phyloP scores from a whole-genome alignment of 768 basidiomycete species.

The Clitopilus passeckerianus region DNA sequence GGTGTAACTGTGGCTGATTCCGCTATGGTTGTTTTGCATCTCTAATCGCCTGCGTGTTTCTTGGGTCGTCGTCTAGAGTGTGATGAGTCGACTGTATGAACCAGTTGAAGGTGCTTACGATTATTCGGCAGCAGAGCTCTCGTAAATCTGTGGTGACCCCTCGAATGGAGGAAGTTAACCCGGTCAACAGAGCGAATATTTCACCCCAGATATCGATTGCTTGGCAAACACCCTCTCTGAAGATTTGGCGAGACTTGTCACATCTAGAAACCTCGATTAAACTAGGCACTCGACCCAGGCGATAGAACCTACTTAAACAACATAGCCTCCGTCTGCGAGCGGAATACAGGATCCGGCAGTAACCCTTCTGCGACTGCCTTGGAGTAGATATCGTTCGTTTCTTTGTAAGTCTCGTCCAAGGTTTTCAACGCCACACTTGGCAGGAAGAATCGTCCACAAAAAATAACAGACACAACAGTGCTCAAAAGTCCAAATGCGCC shows the following conservation, averaged over 20 bases:
- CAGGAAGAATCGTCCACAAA: not conserved
- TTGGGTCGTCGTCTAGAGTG: not conserved
- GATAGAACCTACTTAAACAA: not conserved
- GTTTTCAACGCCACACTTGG: constrained; percentile 1
- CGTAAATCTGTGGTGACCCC: not conserved
- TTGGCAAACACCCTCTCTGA: not conserved
- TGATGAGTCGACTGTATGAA: not conserved
- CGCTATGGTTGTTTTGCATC: not conserved
- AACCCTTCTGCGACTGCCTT: constrained; percentile 1
- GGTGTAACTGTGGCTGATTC: too few relatives aligned
- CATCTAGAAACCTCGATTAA: not conserved
- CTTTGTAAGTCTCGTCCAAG: constrained; percentile 1
- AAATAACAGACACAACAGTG: not conserved
- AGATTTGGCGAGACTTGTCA: not conserved
- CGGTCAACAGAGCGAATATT: not conserved
- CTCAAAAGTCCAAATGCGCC: constrained; percentile 6
- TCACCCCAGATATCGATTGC: not conserved
- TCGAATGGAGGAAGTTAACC: not conserved
- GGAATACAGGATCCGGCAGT: not conserved
- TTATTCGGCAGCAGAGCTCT: not conserved
- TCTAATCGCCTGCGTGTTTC: not conserved
- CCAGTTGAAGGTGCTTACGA: not conserved
- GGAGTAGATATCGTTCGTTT: constrained; percentile 2
- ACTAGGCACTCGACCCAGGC: not conserved
- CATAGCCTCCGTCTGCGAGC: not conserved